Evolutionary conservation across 2,329 filamentous ascomycete species (phyloP).

Genomic region (Aspergillus persii): DNA sequence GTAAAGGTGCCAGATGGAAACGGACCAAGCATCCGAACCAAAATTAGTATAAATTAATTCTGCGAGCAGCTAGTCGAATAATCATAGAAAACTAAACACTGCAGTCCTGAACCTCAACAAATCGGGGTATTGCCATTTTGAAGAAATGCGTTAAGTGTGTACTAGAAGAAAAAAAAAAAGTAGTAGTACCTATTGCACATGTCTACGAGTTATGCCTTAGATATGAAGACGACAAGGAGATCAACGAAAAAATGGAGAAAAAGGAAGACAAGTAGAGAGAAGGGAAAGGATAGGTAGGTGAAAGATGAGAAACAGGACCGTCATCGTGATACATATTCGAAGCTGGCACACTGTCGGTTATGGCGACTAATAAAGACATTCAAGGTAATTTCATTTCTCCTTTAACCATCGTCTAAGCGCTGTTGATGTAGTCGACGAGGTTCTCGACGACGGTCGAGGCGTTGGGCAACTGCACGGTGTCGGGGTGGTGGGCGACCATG

Average conservation of each 20-base stretch:
- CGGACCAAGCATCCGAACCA: not conserved
- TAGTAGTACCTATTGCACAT: conserved; percentile 17
- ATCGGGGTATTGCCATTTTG: not conserved
- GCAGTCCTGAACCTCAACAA: not conserved
- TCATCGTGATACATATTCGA: conserved; percentile 20
- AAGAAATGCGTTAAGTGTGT: not conserved
- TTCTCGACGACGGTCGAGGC: conserved; percentile 76
- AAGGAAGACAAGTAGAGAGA: not conserved
- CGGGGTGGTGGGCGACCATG: conserved; percentile 82
- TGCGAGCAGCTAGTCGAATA: too few relatives aligned
- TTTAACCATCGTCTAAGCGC: conserved; percentile 62
- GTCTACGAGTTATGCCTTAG: conserved; percentile 18
- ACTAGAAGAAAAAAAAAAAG: conserved; percentile 1
- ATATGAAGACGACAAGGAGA: not conserved
- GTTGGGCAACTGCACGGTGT: conserved; percentile 69
- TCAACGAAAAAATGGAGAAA: conserved; percentile 6
- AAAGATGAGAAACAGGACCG: conserved; percentile 1
- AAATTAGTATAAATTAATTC: not conserved
- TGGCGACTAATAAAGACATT: conserved; percentile 10
- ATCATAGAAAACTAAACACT: not conserved
- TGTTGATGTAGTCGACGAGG: conserved; percentile 79
- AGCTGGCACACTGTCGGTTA: conserved; percentile 10
- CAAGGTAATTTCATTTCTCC: conserved; percentile 17
- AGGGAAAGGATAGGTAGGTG: not conserved
- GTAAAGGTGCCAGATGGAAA: too few relatives aligned